phyloP scores from a whole-genome alignment of 2,329 filamentous ascomycete genomes.

The Colletotrichum somersetense region DNA sequence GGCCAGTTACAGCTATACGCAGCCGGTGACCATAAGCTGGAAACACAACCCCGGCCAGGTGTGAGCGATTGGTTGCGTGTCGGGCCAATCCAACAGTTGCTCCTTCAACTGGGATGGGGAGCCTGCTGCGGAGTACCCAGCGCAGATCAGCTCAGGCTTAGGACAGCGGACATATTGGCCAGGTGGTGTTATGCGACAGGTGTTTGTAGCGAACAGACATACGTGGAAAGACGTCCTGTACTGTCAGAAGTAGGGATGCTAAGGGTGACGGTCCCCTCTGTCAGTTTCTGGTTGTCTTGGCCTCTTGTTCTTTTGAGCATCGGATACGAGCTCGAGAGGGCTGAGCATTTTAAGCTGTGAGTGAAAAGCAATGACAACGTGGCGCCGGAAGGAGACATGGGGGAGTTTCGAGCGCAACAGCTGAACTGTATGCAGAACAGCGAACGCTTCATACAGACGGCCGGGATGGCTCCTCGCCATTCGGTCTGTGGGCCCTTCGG shows the following conservation, averaged over 20 bases:
- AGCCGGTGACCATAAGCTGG: slow-evolving; percentile 24
- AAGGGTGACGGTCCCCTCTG: not conserved
- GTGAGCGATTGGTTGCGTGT: slow-evolving; percentile 23
- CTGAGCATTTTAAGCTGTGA: not conserved
- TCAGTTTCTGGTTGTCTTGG: slow-evolving; percentile 21
- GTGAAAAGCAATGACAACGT: slow-evolving; percentile 30
- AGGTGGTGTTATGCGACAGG: slow-evolving; percentile 10
- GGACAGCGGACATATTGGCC: slow-evolving; percentile 3
- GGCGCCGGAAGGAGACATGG: slow-evolving; percentile 15
- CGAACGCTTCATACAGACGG: not conserved
- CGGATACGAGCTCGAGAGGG: slow-evolving; percentile 28
- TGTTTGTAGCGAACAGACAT: slow-evolving; percentile 10
- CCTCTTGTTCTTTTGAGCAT: not conserved
- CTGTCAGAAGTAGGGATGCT: slow-evolving; percentile 3
- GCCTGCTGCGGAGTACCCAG: slow-evolving; percentile 1
- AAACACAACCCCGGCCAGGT: slow-evolving; percentile 24
- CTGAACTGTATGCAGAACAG: slow-evolving; percentile 4
- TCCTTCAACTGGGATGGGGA: slow-evolving; percentile 17
- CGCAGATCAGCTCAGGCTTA: slow-evolving; percentile 1
- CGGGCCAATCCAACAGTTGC: slow-evolving; percentile 15
- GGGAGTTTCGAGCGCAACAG: slow-evolving; percentile 13
- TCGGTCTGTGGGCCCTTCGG: not conserved
- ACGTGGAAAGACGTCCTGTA: not conserved
- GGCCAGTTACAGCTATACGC: not conserved
- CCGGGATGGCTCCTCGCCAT: not conserved